Conservation (phyloP, 805 yeast genomes). For the Saccharomycopsis sp. region DNA sequence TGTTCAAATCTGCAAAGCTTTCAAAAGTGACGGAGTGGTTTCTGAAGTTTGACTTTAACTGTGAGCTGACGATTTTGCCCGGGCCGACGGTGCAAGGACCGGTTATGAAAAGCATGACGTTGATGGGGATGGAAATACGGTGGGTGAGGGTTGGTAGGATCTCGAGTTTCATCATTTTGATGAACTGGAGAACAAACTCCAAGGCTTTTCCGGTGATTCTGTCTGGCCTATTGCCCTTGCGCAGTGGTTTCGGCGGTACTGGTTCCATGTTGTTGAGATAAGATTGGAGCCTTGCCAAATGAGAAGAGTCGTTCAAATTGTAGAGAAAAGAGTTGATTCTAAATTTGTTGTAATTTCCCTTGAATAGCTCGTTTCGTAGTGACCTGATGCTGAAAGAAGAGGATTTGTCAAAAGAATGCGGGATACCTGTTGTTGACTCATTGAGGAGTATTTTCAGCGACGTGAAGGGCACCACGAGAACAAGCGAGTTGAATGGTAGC, state of each 20-base stretch:
- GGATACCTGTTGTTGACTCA: background rate
- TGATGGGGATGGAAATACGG: constrained; percentile 23
- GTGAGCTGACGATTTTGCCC: constrained; percentile 28
- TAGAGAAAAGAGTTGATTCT: constrained; percentile 3
- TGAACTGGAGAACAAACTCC: constrained; percentile 24
- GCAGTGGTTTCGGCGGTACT: background rate
- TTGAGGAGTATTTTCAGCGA: constrained; percentile 1
- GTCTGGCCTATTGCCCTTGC: constrained; percentile 25
- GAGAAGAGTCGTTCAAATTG: constrained; percentile 3
- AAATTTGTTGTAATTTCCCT: background rate
- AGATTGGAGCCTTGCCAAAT: background rate
- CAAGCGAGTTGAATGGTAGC: constrained; percentile 48
- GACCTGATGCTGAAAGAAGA: background rate
- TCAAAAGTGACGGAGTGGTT: constrained; percentile 32
- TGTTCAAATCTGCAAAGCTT: constrained; percentile 24
- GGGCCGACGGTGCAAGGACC: constrained; percentile 35
- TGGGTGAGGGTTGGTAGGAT: constrained; percentile 1
- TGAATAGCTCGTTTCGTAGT: constrained; percentile 6
- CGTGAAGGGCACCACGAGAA: constrained; percentile 43
- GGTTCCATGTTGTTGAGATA: background rate
- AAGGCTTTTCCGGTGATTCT: constrained; percentile 32
- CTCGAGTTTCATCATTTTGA: constrained; percentile 23
- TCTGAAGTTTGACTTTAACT: constrained; percentile 24
- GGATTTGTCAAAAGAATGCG: background rate
- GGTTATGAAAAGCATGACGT: constrained; percentile 27